phyloP scores from a whole-genome alignment of 1,284 basidiomycete species.

The Serendipita sp. region DNA sequence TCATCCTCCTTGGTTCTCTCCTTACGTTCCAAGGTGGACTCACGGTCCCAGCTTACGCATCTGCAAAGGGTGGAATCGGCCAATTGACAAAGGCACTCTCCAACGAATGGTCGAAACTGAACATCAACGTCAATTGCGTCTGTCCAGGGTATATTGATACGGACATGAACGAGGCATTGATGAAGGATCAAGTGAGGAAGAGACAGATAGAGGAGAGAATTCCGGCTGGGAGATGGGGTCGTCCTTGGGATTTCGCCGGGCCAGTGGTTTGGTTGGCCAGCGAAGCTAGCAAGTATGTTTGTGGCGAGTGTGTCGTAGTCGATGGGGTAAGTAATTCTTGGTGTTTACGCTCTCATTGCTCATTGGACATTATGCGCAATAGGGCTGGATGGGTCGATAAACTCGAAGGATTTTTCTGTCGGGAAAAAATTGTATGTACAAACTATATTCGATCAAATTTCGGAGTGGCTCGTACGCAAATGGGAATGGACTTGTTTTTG shows the following conservation, averaged over 20 bases:
- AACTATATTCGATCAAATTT: no score
- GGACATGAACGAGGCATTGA: constrained; percentile 75
- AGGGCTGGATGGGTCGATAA: constrained; percentile 57
- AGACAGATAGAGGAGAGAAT: constrained; percentile 88
- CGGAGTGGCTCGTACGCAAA: no score
- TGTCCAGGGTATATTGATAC: constrained; percentile 88
- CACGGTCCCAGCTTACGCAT: constrained; percentile 82
- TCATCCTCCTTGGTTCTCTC: constrained; percentile 70
- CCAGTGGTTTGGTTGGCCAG: constrained; percentile 84
- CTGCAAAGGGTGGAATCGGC: constrained; percentile 71
- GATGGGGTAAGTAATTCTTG: constrained; percentile 37
- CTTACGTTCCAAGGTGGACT: constrained; percentile 68
- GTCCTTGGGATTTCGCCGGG: constrained; percentile 79
- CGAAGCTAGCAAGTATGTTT: constrained; percentile 76
- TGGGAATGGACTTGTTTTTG: no score
- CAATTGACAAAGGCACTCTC: constrained; percentile 68
- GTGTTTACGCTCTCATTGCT: not conserved
- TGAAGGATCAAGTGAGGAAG: constrained; percentile 57
- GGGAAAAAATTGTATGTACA: no score
- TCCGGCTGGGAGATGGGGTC: constrained; percentile 83
- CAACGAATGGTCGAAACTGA: constrained; percentile 65
- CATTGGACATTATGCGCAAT: not conserved
- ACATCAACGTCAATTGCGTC: constrained; percentile 79
- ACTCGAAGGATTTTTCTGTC: no score
- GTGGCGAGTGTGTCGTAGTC: constrained; percentile 71